A percentile compares a stretch with the other conserved stretches of the same genome.
phyloP scores from a whole-genome alignment of 1,139 yeast genomes.

The Wickerhamomyces sp. region DNA sequence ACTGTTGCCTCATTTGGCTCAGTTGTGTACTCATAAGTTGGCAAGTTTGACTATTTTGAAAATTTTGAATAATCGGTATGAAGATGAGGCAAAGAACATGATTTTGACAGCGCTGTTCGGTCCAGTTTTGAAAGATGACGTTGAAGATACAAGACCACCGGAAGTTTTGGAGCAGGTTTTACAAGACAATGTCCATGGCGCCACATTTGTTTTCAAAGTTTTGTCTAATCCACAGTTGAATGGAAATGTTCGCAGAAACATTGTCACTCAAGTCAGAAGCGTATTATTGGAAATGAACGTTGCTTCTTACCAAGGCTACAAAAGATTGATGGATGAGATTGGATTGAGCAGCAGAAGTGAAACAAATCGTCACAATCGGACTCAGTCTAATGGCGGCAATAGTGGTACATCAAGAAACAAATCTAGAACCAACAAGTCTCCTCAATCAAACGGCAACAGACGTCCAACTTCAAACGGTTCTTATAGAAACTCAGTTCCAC shows the following conservation, averaged over 20 bases:
- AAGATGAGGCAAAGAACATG: slow-evolving; percentile 53
- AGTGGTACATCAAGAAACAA: slow-evolving; percentile 10
- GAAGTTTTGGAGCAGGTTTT: slow-evolving; percentile 45
- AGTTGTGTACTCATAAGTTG: slow-evolving; percentile 75
- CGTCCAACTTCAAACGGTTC: slow-evolving; percentile 13
- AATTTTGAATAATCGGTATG: slow-evolving; percentile 66
- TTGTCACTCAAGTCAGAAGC: slow-evolving; percentile 55
- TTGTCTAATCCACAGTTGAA: slow-evolving; percentile 61
- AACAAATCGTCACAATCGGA: slow-evolving; percentile 16
- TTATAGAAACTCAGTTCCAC: not conserved
- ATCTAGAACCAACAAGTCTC: slow-evolving; percentile 15
- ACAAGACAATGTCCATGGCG: slow-evolving; percentile 65
- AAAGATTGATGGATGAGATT: slow-evolving; percentile 87
- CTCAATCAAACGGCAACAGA: slow-evolving; percentile 13
- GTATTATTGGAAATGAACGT: slow-evolving; percentile 52
- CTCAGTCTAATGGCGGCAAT: slow-evolving; percentile 18
- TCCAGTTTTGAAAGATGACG: slow-evolving; percentile 17
- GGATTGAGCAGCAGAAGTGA: slow-evolving; percentile 44
- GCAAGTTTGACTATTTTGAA: slow-evolving; percentile 83
- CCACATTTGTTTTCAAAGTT: slow-evolving; percentile 78
- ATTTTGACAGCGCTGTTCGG: slow-evolving; percentile 68
- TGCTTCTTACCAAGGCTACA: slow-evolving; percentile 64
- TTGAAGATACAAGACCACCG: slow-evolving; percentile 25
- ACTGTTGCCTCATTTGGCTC: slow-evolving; percentile 56
- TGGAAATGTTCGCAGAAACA: slow-evolving; percentile 50